phyloP scores from a whole-genome alignment of 306 rosid species.

The Casuarina equisetifolia region DNA sequence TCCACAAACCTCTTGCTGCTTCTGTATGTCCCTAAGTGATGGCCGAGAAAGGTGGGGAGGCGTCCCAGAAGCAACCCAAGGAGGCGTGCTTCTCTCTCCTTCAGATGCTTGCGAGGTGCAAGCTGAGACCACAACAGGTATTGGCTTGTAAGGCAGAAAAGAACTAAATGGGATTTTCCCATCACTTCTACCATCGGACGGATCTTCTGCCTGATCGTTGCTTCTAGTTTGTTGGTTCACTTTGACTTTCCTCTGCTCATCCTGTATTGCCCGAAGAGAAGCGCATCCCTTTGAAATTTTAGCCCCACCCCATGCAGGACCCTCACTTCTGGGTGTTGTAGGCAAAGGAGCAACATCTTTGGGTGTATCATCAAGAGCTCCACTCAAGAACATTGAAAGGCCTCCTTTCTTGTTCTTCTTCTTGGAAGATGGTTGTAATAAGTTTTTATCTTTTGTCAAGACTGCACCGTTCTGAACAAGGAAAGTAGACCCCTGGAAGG shows the following conservation, averaged over 20 bases:
- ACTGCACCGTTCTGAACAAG: slow-evolving; percentile 43
- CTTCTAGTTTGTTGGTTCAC: slow-evolving; percentile 30
- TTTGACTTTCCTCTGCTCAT: slow-evolving; percentile 63
- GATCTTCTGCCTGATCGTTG: slow-evolving; percentile 55
- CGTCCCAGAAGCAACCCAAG: slow-evolving; percentile 89
- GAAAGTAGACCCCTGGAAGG: slow-evolving; percentile 31
- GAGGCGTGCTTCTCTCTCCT: slow-evolving; percentile 74
- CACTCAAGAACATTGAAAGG: slow-evolving; percentile 95
- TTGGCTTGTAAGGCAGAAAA: slow-evolving; percentile 79
- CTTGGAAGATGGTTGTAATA: slow-evolving; percentile 49
- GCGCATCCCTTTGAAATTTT: slow-evolving; percentile 58
- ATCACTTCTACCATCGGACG: slow-evolving; percentile 41
- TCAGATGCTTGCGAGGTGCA: slow-evolving; percentile 49
- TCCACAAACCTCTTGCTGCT: slow-evolving; percentile 84
- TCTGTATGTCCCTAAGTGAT: slow-evolving; percentile 88
- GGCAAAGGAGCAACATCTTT: slow-evolving; percentile 57
- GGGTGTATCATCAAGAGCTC: slow-evolving; percentile 74
- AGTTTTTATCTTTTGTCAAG: slow-evolving; percentile 36
- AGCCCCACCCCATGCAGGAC: slow-evolving; percentile 97
- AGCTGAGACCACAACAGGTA: slow-evolving; percentile 64
- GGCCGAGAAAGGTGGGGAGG: slow-evolving; percentile 73
- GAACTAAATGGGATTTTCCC: slow-evolving; percentile 68
- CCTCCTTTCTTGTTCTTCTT: slow-evolving; percentile 92
- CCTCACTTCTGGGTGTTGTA: slow-evolving; percentile 60
- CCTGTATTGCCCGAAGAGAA: slow-evolving; percentile 85